phyloP scores from a whole-genome alignment of 352 stramenopile genomes.

The Phytopythium delawarense region DNA sequence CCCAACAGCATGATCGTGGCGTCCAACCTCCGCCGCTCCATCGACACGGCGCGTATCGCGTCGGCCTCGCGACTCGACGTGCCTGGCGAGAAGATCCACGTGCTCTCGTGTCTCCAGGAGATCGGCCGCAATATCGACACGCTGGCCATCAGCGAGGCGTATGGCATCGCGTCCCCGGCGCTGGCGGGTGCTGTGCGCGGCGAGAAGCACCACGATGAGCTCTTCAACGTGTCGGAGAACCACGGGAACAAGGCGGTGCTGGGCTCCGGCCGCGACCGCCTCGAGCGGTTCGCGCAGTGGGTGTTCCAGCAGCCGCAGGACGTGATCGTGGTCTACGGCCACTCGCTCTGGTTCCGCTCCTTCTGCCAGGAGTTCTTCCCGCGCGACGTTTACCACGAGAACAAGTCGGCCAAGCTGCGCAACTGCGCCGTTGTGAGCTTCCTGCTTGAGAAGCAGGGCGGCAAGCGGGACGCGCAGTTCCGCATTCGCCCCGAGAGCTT shows the following conservation, averaged over 20 bases:
- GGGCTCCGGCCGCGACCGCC: slow-evolving; percentile 47
- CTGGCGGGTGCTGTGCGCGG: slow-evolving; percentile 21
- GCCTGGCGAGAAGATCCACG: slow-evolving; percentile 61
- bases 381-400: slow-evolving; percentile 23
- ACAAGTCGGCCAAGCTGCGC: slow-evolving; percentile 58
- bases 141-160: slow-evolving; percentile 60
- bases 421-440: slow-evolving; percentile 84
- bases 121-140: slow-evolving; percentile 85
- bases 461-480: slow-evolving; percentile 20
- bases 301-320: slow-evolving; percentile 44
- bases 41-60: slow-evolving; percentile 77
- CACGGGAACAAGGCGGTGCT: slow-evolving; percentile 79
- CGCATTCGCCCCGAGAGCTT: slow-evolving; percentile 45
- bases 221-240: slow-evolving; percentile 76
- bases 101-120: slow-evolving; percentile 82
- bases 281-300: slow-evolving; percentile 71
- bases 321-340: slow-evolving; percentile 76
- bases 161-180: slow-evolving; percentile 29
- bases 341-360: slow-evolving; percentile 83
- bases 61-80: slow-evolving; percentile 56
- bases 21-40: slow-evolving; percentile 71
- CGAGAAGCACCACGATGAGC: slow-evolving; percentile 50
- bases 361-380: slow-evolving; percentile 83
- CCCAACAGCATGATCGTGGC: slow-evolving; percentile 58
- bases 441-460: slow-evolving; percentile 41